These are phyloP conservation scores for Ganoderma meredithae DNA, from an alignment of 1,284 basidiomycete species.

Conservation along the genomic window DNA sequence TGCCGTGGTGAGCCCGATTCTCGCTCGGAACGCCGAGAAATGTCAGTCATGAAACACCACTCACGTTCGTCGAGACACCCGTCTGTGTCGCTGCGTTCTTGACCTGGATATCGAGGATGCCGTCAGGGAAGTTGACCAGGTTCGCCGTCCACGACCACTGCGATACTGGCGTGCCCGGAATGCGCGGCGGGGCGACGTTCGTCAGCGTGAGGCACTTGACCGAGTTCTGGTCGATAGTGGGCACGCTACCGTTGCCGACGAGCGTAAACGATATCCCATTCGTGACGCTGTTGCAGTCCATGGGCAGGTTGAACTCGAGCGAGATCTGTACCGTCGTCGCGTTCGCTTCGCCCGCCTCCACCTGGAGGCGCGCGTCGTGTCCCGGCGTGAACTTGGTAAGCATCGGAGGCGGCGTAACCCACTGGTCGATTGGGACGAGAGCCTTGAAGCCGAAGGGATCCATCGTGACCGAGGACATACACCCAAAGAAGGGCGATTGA, in stretches of 20 bases:
- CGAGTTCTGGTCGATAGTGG: conserved; percentile 54
- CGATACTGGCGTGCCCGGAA: conserved; percentile 65
- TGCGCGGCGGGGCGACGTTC: conserved; percentile 52
- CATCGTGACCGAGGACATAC: conserved; percentile 70
- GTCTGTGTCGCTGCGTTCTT: conserved; percentile 57
- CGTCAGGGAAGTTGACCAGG: conserved; percentile 77
- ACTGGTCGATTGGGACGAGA: conserved; percentile 72
- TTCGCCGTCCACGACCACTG: conserved; percentile 79
- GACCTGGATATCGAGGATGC: conserved; percentile 78
- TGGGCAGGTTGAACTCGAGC: conserved; percentile 80
- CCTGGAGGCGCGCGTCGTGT: conserved; percentile 79
- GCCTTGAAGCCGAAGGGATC: conserved; percentile 83
- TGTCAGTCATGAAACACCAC: conserved; percentile 32
- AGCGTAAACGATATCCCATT: conserved; percentile 68
- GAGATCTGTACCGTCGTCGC: conserved; percentile 70
- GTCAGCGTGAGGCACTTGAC: conserved; percentile 56
- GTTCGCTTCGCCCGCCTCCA: conserved; percentile 56
- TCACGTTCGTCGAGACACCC: conserved; percentile 62
- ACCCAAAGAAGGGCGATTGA: conserved; percentile 73
- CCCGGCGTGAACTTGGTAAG: conserved; percentile 84
- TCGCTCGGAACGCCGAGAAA: conserved; percentile 10
- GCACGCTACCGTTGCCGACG: conserved; percentile 65
- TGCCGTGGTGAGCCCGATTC: not conserved
- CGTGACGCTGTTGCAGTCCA: conserved; percentile 78
- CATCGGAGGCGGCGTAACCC: conserved; percentile 74